Evolutionary conservation across 495 filamentous ascomycete genomes (phyloP).

Genomic region (Amorphotheca resinae): DNA sequence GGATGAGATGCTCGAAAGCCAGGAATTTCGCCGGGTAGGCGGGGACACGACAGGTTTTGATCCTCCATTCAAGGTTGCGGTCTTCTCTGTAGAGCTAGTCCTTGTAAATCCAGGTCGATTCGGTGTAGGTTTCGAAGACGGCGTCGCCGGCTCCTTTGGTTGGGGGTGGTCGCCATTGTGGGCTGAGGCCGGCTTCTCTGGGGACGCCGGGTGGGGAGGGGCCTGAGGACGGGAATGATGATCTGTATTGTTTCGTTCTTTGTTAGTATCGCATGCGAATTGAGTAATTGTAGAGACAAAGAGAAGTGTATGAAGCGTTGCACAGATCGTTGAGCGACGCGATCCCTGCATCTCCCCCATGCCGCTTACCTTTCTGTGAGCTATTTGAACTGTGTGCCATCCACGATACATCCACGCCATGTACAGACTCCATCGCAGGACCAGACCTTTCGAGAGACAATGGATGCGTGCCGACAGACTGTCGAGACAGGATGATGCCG

Average conservation of each 20-base stretch:
- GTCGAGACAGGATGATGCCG: no score
- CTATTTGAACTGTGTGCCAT: slow-evolving; percentile 26
- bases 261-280: no score
- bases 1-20: slow-evolving; percentile 85
- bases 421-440: slow-evolving; percentile 45
- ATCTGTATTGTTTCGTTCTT: slow-evolving; percentile 3
- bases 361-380: slow-evolving; percentile 15
- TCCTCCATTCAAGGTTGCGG: slow-evolving; percentile 17
- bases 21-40: slow-evolving; percentile 56
- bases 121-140: slow-evolving; percentile 26
- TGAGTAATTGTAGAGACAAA: no score
- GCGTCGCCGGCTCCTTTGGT: background rate
- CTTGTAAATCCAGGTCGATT: slow-evolving; percentile 21
- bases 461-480: background rate
- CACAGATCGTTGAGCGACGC: no score
- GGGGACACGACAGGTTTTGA: slow-evolving; percentile 21
- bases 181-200: slow-evolving; percentile 1
- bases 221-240: slow-evolving; percentile 3
- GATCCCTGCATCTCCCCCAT: no score
- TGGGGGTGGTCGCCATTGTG: slow-evolving; percentile 13
- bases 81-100: slow-evolving; percentile 27
- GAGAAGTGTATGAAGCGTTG: no score
- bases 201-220: no score
- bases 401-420: slow-evolving; percentile 57
- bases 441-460: background rate